A percentile compares a stretch with the other conserved stretches of the same genome.
These are phyloP conservation scores for Ophiostoma fasciatum DNA, from an alignment of 2,329 filamentous ascomycete genomes.

Conservation along the genomic window DNA sequence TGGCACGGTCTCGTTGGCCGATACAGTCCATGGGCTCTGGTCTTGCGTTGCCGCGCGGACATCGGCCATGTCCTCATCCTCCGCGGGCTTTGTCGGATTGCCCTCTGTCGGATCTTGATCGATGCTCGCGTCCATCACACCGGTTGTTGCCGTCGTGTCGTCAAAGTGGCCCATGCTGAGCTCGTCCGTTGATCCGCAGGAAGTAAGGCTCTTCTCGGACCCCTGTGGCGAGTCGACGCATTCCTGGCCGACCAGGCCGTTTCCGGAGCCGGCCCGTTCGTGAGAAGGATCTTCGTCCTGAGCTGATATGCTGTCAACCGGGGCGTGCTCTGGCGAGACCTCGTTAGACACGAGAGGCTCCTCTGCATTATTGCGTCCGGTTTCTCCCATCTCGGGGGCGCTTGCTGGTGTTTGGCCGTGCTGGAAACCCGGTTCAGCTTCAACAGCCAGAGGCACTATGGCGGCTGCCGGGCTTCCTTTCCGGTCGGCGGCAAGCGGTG, in stretches of 20 bases:
- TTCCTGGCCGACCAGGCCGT: neutral
- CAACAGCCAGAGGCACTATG: no score
- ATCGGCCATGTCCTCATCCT: neutral
- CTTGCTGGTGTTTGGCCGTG: no score
- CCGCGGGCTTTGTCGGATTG: neutral
- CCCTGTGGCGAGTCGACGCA: neutral
- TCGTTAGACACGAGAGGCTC: no score
- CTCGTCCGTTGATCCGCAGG: neutral
- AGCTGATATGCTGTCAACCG: no score
- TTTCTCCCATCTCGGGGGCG: no score
- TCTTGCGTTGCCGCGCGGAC: conserved; percentile 10
- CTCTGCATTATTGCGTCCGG: no score
- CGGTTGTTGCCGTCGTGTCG: neutral
- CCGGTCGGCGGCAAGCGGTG: no score
- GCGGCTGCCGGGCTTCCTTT: no score
- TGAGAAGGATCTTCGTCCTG: neutral
- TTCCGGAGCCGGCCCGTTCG: neutral
- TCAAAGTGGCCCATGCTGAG: neutral
- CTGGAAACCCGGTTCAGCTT: no score
- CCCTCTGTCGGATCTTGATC: neutral
- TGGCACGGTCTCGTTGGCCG: neutral
- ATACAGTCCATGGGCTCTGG: conserved; percentile 12
- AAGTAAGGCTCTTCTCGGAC: neutral
- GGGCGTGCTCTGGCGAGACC: no score
- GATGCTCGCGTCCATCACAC: neutral